phyloP scores from a whole-genome alignment of 768 basidiomycete genomes.

The Exidia glandulosa region DNA sequence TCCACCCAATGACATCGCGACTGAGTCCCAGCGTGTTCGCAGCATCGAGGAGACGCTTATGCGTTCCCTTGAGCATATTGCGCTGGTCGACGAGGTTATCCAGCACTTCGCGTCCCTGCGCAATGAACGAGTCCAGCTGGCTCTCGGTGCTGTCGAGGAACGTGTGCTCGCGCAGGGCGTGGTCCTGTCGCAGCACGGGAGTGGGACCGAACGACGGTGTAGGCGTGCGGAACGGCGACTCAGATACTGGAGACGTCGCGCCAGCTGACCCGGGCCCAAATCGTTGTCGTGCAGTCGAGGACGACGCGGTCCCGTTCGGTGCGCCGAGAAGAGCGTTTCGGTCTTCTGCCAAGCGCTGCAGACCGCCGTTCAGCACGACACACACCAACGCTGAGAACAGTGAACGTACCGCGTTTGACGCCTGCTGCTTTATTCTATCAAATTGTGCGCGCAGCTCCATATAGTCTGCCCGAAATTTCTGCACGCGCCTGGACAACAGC shows the following conservation, averaged over 20 bases:
- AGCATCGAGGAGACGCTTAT: conserved; percentile 71
- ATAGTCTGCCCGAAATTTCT: conserved; percentile 85
- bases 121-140: conserved; percentile 79
- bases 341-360: conserved; percentile 4
- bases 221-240: conserved; percentile 66
- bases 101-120: conserved; percentile 84
- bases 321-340: conserved; percentile 5
- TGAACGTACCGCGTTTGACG: conserved; percentile 33
- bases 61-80: conserved; percentile 91
- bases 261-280: too few relatives aligned
- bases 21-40: conserved; percentile 93
- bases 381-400: not conserved
- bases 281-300: conserved; percentile 54
- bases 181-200: conserved; percentile 51
- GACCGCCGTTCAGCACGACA: not conserved
- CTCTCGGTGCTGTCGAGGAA: conserved; percentile 79
- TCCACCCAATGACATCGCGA: conserved; percentile 92
- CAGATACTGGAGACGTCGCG: conserved; percentile 32
- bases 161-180: conserved; percentile 79
- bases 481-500: conserved; percentile 57
- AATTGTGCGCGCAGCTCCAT: conserved; percentile 72
- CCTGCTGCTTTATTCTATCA: conserved; percentile 61
- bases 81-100: conserved; percentile 90
- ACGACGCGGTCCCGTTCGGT: conserved; percentile 24
- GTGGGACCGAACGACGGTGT: conserved; percentile 38